Percentiles rank a stretch among this genome's conserved stretches.
These are phyloP conservation scores for Candida manassasensis DNA, from an alignment of 805 yeast genomes.

Conservation along the genomic window DNA sequence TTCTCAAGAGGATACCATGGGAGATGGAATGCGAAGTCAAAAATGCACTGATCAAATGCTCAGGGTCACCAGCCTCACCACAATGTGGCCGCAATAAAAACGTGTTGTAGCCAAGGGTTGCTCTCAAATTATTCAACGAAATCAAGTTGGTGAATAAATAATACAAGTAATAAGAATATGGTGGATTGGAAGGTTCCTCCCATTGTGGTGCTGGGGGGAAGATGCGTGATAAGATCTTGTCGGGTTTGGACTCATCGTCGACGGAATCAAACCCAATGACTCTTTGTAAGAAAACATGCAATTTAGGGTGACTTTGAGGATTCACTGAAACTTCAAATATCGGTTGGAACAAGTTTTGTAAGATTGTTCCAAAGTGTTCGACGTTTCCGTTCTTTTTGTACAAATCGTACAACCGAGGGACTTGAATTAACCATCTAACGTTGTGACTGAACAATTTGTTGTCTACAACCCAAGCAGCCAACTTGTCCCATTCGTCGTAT, in stretches of 20 bases:
- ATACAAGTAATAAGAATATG: conserved; percentile 93
- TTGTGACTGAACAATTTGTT: conserved; percentile 87
- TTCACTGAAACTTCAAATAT: conserved; percentile 83
- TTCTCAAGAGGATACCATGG: conserved; percentile 90
- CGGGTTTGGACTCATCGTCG: conserved; percentile 94
- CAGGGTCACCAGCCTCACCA: conserved; percentile 99
- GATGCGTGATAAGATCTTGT: conserved; percentile 68
- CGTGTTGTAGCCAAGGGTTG: conserved; percentile 71
- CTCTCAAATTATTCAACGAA: conserved; percentile 80
- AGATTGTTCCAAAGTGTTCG: conserved; percentile 65
- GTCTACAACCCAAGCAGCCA: conserved; percentile 93
- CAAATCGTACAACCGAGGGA: conserved; percentile 88
- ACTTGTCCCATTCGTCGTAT: conserved; percentile 87
- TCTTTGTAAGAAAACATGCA: conserved; percentile 81
- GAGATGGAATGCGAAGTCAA: conserved; percentile 88
- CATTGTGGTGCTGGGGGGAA: conserved; percentile 85
- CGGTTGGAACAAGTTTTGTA: conserved; percentile 79
- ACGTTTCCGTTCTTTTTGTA: conserved; percentile 77
- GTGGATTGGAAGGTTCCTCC: conserved; percentile 80
- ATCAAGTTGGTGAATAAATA: conserved; percentile 84
- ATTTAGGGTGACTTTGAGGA: conserved; percentile 86
- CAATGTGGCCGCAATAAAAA: conserved; percentile 96
- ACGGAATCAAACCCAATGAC: conserved; percentile 98
- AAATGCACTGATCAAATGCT: conserved; percentile 87
- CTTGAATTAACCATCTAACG: conserved; percentile 94